These are phyloP conservation scores for Globisporangium heterothallicum DNA, from an alignment of 352 stramenopile genomes.

Conservation along the genomic window DNA sequence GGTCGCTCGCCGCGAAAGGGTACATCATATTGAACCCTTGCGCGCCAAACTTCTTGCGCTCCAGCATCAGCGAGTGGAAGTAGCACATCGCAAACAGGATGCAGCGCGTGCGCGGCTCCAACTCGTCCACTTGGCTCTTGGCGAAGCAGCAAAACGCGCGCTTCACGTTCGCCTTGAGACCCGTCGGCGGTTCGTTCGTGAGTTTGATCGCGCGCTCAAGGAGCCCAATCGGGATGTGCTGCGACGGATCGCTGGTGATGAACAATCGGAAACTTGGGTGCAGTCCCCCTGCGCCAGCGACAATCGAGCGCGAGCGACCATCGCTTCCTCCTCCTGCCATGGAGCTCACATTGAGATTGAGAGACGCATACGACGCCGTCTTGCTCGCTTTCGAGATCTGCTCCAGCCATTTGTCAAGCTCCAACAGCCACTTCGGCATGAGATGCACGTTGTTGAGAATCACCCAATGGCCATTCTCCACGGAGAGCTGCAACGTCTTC, in stretches of 20 bases:
- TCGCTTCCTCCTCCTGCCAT: not conserved
- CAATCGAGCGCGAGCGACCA: slow-evolving; percentile 20
- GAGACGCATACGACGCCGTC: slow-evolving; percentile 38
- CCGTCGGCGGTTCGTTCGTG: slow-evolving; percentile 83
- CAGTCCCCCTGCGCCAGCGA: slow-evolving; percentile 24
- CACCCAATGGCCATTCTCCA: slow-evolving; percentile 92
- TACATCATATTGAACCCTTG: slow-evolving; percentile 91
- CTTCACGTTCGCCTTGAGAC: slow-evolving; percentile 88
- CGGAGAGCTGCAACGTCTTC: slow-evolving; percentile 75
- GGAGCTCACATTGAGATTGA: slow-evolving; percentile 17
- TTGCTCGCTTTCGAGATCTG: slow-evolving; percentile 56
- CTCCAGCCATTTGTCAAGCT: slow-evolving; percentile 92
- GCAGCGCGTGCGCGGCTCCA: slow-evolving; percentile 76
- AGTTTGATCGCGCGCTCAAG: slow-evolving; percentile 89
- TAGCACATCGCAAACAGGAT: slow-evolving; percentile 91
- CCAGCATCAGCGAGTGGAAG: slow-evolving; percentile 91
- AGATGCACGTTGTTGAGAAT: slow-evolving; percentile 94
- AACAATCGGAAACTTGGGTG: slow-evolving; percentile 86
- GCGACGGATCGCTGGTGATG: slow-evolving; percentile 86
- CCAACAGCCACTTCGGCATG: slow-evolving; percentile 92
- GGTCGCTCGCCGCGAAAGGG: slow-evolving; percentile 83
- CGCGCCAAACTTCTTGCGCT: slow-evolving; percentile 88
- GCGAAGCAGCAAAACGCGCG: slow-evolving; percentile 76
- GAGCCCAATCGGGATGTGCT: slow-evolving; percentile 82
- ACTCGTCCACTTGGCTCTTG: slow-evolving; percentile 72